phyloP scores from a whole-genome alignment of 164 flowering plant species.

The Malania oleifera region DNA sequence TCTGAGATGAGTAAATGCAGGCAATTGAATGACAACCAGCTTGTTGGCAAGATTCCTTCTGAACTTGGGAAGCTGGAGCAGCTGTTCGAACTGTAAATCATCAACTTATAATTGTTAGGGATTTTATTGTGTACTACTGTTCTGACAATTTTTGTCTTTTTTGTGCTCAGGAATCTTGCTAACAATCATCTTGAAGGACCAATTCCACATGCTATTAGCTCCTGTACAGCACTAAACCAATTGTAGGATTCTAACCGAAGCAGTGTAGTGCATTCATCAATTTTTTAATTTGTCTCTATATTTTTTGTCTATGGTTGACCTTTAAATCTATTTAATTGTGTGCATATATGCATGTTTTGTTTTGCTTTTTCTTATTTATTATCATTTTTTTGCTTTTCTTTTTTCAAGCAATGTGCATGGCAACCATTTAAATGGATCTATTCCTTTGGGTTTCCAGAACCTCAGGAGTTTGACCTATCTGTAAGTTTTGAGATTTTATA shows the following conservation, averaged over 20 bases:
- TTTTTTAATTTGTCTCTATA: neutral
- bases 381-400: neutral
- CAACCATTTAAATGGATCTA: constrained; percentile 68
- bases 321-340: neutral
- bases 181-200: constrained; percentile 78
- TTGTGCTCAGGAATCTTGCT: constrained; percentile 62
- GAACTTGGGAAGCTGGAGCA: constrained; percentile 89
- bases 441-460: constrained; percentile 59
- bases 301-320: neutral
- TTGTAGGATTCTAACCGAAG: constrained; percentile 39
- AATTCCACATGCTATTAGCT: constrained; percentile 45
- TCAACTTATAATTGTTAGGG: neutral
- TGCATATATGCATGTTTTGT: neutral
- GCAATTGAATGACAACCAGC: constrained; percentile 72
- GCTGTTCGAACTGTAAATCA: constrained; percentile 76
- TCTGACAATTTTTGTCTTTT: neutral
- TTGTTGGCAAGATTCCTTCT: constrained; percentile 68
- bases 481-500: constrained; percentile 35
- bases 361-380: neutral
- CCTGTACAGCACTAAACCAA: constrained; percentile 75
- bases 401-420: constrained; percentile 75
- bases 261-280: neutral
- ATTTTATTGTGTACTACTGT: neutral
- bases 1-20: constrained; percentile 26
- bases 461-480: constrained; percentile 75